These are phyloP conservation scores for Whalleya microplaca DNA, from an alignment of 2,329 filamentous ascomycete genomes.

Conservation along the genomic window DNA sequence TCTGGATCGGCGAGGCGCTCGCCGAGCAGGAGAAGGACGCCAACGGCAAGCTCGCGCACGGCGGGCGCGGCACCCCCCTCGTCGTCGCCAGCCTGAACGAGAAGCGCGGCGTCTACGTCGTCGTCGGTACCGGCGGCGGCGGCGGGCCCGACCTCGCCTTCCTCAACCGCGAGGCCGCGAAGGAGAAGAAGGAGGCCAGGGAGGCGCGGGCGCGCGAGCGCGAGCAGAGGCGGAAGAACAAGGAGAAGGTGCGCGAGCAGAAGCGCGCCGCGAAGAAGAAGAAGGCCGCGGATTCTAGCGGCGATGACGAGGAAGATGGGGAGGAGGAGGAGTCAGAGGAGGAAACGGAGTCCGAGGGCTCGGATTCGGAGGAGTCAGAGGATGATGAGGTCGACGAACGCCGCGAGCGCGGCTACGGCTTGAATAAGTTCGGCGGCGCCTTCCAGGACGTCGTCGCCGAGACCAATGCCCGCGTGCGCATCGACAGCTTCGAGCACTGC, in stretches of 20 bases:
- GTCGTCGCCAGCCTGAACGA: slow-evolving; percentile 92
- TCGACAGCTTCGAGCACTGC: slow-evolving; percentile 96
- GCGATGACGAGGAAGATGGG: slow-evolving; percentile 56
- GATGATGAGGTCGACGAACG: slow-evolving; percentile 59
- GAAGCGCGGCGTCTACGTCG: slow-evolving; percentile 81
- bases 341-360: slow-evolving; percentile 55
- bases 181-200: slow-evolving; percentile 64
- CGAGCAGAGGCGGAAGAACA: slow-evolving; percentile 60
- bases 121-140: slow-evolving; percentile 90
- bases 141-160: slow-evolving; percentile 74
- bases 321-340: slow-evolving; percentile 52
- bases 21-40: slow-evolving; percentile 82
- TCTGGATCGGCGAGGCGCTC: slow-evolving; percentile 94
- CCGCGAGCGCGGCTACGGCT: slow-evolving; percentile 68
- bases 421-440: slow-evolving; percentile 90
- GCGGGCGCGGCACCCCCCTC: slow-evolving; percentile 77
- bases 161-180: slow-evolving; percentile 67
- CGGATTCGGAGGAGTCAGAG: slow-evolving; percentile 55
- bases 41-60: slow-evolving; percentile 69
- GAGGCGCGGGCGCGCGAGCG: slow-evolving; percentile 65
- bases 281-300: slow-evolving; percentile 53
- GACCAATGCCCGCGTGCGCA: slow-evolving; percentile 85
- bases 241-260: slow-evolving; percentile 62
- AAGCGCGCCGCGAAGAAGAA: slow-evolving; percentile 65
- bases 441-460: slow-evolving; percentile 95